Base-by-base conservation (phyloP, 805 yeast species). In the Spathaspora sp. region DNA sequence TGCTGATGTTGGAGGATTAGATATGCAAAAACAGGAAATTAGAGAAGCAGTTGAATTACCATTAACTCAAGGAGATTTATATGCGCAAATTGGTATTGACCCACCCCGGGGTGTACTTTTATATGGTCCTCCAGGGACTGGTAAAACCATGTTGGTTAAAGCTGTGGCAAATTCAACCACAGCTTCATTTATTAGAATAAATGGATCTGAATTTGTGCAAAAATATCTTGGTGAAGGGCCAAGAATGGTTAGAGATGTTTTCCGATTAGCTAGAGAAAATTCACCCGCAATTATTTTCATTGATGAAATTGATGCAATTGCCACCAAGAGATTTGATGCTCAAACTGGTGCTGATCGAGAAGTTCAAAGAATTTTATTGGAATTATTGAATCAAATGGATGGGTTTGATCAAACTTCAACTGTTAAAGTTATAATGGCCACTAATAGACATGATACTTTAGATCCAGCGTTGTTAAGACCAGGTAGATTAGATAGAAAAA, bases 61-160 rank as follows among this genome's bases (percentile, higher is more conserved):
- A 11, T 79, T 94, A 63, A 87, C 96, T 14, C 98, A 94, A 68
- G 96, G 94, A 39, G 99, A 96, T 62, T 77, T 96, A 58, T 94
- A 94, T 73, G 87, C 89, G 64, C 98, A 94, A 72, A 94, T 94
- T 64, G 99, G 99, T 73, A 92, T 94, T 58, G 98, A 94, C 63
- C 99, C 99, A 17, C 99, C 99, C 56, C 85, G 98, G 60, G 99
- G 99, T 62, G 99, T 94, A 29, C 73, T 94, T 60, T 77, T 94
- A 55, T 94, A 94, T 71, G 99, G 99, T n/a, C 98, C 99, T 10
- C 99, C 99, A 46, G 99, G 99, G 68, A 94, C 99, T 1, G 99
- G 99, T 63, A 94, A 94, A 70, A 94, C 99, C 19, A 92, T 94
- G 98, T 80, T 94, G 66, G 99, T 94, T 47, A 94, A 94, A 71